Conservation (phyloP, 2,329 filamentous ascomycete genomes). For the Verticillium tricorpus region DNA sequence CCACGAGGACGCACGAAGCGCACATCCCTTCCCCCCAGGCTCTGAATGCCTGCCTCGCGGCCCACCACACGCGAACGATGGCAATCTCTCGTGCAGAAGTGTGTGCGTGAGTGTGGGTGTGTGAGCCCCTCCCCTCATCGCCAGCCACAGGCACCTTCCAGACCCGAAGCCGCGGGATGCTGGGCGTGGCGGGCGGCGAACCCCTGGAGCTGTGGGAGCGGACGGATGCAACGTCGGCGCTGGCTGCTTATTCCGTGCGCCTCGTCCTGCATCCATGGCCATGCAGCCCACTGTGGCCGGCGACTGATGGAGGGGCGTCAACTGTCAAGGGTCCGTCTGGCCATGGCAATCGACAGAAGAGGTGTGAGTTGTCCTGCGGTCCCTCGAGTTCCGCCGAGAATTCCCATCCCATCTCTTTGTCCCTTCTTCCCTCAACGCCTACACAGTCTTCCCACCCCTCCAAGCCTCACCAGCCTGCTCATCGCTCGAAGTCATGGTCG, state of each 20-base stretch:
- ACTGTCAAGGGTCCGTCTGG: neutral
- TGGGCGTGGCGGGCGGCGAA: neutral
- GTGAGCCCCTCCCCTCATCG: neutral
- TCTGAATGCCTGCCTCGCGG: neutral
- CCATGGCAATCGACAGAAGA: neutral
- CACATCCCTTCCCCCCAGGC: neutral
- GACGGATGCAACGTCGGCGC: neutral
- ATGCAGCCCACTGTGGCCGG: neutral
- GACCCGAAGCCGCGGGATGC: neutral
- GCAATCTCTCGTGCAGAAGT: neutral
- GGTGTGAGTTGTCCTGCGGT: neutral
- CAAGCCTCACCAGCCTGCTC: too few relatives aligned
- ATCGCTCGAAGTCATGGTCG: neutral
- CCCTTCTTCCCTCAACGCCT: neutral
- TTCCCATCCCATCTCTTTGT: neutral
- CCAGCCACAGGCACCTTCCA: neutral
- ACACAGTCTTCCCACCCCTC: neutral
- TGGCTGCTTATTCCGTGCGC: neutral
- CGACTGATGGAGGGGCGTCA: neutral
- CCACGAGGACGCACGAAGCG: neutral
- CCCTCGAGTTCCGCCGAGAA: neutral
- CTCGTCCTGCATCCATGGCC: neutral
- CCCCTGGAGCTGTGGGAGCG: neutral
- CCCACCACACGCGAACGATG: neutral
- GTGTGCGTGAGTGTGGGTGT: neutral